Evolutionary conservation across 108 stramenopile species (phyloP).

Genomic region (Skeletonema potamos): DNA sequence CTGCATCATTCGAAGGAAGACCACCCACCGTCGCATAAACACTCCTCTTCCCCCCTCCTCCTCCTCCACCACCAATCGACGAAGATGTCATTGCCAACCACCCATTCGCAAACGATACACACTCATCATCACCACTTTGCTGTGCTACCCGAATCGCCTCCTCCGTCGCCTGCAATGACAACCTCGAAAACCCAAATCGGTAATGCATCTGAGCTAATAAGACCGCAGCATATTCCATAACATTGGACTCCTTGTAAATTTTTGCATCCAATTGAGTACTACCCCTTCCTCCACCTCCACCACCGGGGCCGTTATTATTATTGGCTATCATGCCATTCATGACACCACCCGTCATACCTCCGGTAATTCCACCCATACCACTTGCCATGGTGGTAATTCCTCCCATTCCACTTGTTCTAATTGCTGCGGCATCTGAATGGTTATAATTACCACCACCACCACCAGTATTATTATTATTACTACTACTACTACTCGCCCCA

Average conservation of each 20-base stretch:
- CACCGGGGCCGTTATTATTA: slow-evolving; percentile 1
- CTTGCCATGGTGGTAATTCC: slow-evolving; percentile 15
- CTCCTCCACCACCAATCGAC: not conserved
- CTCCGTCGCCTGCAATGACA: slow-evolving; percentile 81
- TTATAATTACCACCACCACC: not conserved
- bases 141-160: slow-evolving; percentile 95
- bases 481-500: slow-evolving; percentile 9
- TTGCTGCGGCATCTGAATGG: not conserved
- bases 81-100: slow-evolving; percentile 56
- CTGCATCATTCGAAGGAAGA: not conserved
- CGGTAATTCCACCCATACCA: slow-evolving; percentile 16
- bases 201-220: slow-evolving; percentile 72
- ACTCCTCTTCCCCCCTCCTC: slow-evolving; percentile 7
- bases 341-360: not conserved
- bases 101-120: slow-evolving; percentile 80
- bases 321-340: not conserved
- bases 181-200: slow-evolving; percentile 68
- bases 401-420: slow-evolving; percentile 6
- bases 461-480: slow-evolving; percentile 13
- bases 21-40: slow-evolving; percentile 25
- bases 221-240: slow-evolving; percentile 85
- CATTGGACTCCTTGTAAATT: slow-evolving; percentile 41
- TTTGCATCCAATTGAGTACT: not conserved
- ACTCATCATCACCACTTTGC: slow-evolving; percentile 83
- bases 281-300: slow-evolving; percentile 1